Evolutionary conservation across 2,329 filamentous ascomycete genomes (phyloP).

Genomic region (Cladorrhinum sp.): DNA sequence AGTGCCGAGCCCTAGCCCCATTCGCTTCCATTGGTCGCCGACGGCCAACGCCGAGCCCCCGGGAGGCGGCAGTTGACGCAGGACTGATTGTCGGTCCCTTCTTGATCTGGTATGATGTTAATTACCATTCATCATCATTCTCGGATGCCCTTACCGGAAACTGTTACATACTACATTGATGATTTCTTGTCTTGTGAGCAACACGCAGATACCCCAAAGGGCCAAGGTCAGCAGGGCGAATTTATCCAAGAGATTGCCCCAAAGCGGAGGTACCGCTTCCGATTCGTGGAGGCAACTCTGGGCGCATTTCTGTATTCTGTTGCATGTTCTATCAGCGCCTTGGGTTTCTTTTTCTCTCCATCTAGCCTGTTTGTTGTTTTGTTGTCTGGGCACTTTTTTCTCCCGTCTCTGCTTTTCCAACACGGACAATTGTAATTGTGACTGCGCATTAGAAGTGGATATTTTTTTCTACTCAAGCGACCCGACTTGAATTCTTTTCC

Average conservation of each 20-base stretch:
- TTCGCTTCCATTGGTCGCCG: constrained; percentile 5
- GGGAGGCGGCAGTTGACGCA: constrained; percentile 17
- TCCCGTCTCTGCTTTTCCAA: no score
- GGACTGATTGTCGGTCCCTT: neutral
- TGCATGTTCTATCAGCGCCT: no score
- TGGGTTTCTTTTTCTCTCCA: no score
- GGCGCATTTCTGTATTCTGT: neutral
- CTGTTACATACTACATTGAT: neutral
- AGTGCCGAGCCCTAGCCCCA: constrained; percentile 11
- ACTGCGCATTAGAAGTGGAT: neutral
- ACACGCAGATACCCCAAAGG: neutral
- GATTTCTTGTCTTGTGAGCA: no score
- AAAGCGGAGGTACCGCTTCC: constrained; percentile 19
- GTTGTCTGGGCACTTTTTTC: no score
- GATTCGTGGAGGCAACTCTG: constrained; percentile 16
- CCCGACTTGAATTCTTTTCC: neutral
- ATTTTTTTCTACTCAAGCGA: neutral
- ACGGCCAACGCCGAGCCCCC: constrained; percentile 8
- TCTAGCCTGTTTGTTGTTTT: neutral
- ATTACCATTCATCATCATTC: constrained; percentile 4
- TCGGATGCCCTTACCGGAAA: constrained; percentile 18
- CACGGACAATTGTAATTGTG: no score
- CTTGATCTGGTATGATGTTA: constrained; percentile 11
- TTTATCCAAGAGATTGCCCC: constrained; percentile 22
- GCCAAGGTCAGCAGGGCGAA: constrained; percentile 2